phyloP scores from a whole-genome alignment of 208 protist genomes.

The Phytomonas sp. region DNA sequence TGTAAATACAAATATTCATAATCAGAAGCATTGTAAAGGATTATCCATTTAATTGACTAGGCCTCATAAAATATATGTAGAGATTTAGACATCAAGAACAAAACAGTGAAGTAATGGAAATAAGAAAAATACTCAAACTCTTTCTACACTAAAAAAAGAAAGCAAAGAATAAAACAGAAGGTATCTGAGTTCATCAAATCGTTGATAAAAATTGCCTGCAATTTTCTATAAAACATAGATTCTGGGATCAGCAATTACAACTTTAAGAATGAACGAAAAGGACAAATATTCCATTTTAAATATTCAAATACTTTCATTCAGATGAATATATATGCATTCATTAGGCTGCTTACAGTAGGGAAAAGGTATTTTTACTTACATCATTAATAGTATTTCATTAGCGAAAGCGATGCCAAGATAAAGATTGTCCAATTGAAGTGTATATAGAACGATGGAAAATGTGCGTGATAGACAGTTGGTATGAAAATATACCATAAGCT shows the following conservation, averaged over 20 bases:
- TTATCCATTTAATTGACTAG: too few species aligned
- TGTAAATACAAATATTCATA: too few species aligned
- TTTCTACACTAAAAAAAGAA: not conserved
- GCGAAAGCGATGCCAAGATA: not conserved
- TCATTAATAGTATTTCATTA: slow-evolving; percentile 4
- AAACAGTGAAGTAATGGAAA: not conserved
- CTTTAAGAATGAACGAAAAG: slow-evolving; percentile 9
- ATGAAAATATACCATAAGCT: not conserved
- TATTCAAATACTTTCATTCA: not conserved
- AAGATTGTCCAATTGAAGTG: not conserved
- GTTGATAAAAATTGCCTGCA: not conserved
- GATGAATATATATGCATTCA: slow-evolving; percentile 13
- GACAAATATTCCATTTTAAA: slow-evolving; percentile 2
- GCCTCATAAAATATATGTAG: too few species aligned
- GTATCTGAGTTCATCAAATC: not conserved
- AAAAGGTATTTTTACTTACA: not conserved
- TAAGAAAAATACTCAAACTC: not conserved
- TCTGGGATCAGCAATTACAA: not conserved
- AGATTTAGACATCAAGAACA: too few species aligned
- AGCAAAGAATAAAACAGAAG: not conserved
- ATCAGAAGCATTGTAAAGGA: too few species aligned
- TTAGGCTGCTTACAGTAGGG: not conserved
- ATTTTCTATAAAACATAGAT: not conserved
- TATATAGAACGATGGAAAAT: not conserved
- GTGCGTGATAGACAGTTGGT: not conserved